Evolutionary conservation across 345 rosid genomes (phyloP).

Genomic region (Brassica cretica): DNA sequence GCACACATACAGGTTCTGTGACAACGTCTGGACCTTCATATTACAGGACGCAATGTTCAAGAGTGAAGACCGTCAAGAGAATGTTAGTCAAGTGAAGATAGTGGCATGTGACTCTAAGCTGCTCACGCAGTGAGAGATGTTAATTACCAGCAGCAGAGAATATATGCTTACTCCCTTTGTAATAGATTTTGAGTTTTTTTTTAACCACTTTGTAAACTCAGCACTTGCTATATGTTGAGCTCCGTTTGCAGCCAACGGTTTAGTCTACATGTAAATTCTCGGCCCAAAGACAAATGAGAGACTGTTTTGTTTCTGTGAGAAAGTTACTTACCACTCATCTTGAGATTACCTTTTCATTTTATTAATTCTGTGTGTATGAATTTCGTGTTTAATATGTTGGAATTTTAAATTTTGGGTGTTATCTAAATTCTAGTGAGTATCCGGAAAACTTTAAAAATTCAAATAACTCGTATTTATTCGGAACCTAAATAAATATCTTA

Average conservation of each 20-base stretch:
- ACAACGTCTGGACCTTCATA: conserved; percentile 99
- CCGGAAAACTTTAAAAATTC: no score
- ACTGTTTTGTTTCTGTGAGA: conserved; percentile 30
- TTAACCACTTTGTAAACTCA: conserved; percentile 34
- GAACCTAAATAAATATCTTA: no score
- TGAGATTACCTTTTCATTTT: background rate
- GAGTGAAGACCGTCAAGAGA: conserved; percentile 64
- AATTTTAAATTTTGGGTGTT: no score
- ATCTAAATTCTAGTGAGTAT: no score
- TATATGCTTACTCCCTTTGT: conserved; percentile 15
- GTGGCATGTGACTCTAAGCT: conserved; percentile 98
- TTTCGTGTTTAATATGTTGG: no score
- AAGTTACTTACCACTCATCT: conserved; percentile 10
- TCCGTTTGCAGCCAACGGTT: conserved; percentile 33
- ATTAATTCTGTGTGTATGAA: background rate
- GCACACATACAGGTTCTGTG: conserved; percentile 98
- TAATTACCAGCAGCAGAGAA: conserved; percentile 3
- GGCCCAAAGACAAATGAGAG: conserved; percentile 19
- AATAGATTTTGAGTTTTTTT: conserved; percentile 33
- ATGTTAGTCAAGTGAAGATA: conserved; percentile 78
- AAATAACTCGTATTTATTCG: no score
- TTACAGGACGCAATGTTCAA: conserved; percentile 72
- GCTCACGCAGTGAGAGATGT: conserved; percentile 59
- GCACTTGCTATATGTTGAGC: conserved; percentile 30
- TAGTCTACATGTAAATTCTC: conserved; percentile 28